A percentile compares a stretch with the other conserved stretches of the same genome.
phyloP scores from a whole-genome alignment of 495 filamentous ascomycete species.

The Echria macrotheca region DNA sequence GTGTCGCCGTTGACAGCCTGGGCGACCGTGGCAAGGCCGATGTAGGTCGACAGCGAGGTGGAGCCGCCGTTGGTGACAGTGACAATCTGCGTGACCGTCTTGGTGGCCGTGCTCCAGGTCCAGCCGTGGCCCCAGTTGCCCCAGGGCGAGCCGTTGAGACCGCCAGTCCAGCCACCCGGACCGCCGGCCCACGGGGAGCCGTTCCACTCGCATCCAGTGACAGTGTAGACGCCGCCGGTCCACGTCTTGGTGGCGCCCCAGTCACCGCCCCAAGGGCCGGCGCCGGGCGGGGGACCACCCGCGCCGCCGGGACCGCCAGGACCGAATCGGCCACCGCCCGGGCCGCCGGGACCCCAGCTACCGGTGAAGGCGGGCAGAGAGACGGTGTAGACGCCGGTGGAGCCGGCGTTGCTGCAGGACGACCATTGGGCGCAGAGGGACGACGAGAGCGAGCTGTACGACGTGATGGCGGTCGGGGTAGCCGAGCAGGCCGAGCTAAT shows the following conservation, averaged over 20 bases:
- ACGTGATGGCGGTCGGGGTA: conserved; percentile 33
- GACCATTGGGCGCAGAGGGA: conserved; percentile 36
- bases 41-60: conserved; percentile 30
- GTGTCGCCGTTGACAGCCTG: conserved; percentile 35
- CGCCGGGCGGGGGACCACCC: conserved; percentile 9
- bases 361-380: conserved; percentile 37
- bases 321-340: not conserved
- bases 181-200: conserved; percentile 45
- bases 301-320: conserved; percentile 6
- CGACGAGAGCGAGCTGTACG: conserved; percentile 35
- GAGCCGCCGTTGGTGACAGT: conserved; percentile 35
- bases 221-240: conserved; percentile 40
- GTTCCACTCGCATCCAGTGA: conserved; percentile 42
- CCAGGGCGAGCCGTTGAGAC: conserved; percentile 34
- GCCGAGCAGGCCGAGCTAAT: conserved; percentile 34
- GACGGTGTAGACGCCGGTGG: conserved; percentile 38
- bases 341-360: conserved; percentile 17
- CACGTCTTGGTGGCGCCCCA: conserved; percentile 28
- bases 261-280: conserved; percentile 10
- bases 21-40: conserved; percentile 35
- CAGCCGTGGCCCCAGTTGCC: conserved; percentile 41
- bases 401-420: conserved; percentile 34
- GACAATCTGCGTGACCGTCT: conserved; percentile 30
- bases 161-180: conserved; percentile 37
- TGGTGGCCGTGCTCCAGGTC: conserved; percentile 27